phyloP scores from a whole-genome alignment of 768 basidiomycete genomes.

The Mycena epipterygia region DNA sequence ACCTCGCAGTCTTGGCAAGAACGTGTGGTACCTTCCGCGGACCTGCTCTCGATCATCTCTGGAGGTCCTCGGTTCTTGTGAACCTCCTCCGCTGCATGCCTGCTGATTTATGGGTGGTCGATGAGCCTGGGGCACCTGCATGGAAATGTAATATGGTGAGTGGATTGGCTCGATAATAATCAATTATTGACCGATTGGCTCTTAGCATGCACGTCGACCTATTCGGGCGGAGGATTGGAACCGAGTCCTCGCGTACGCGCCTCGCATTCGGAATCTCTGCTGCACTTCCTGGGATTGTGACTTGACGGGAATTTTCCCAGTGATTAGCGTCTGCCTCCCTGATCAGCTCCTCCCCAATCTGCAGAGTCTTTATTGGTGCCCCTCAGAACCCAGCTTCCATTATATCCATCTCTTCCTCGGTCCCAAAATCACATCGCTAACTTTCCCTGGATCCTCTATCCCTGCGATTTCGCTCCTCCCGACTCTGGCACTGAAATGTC shows the following conservation, averaged over 20 bases:
- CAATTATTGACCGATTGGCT: background rate
- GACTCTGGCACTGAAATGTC: slow-evolving; percentile 19
- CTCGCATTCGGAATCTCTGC: slow-evolving; percentile 2
- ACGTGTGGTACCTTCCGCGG: background rate
- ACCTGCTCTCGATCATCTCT: slow-evolving; percentile 13
- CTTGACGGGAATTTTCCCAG: slow-evolving; percentile 7
- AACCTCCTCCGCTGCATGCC: slow-evolving; percentile 22
- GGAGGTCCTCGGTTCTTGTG: slow-evolving; percentile 3
- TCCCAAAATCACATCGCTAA: slow-evolving; percentile 5
- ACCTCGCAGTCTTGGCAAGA: slow-evolving; percentile 20
- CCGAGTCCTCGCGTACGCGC: background rate
- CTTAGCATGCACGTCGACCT: slow-evolving; percentile 9
- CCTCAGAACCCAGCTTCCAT: background rate
- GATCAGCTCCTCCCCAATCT: slow-evolving; percentile 19
- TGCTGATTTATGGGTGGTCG: slow-evolving; percentile 14
- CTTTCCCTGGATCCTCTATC: slow-evolving; percentile 9
- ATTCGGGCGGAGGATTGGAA: slow-evolving; percentile 12
- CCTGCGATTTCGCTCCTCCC: slow-evolving; percentile 1
- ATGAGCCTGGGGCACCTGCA: background rate
- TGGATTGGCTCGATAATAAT: slow-evolving; percentile 14
- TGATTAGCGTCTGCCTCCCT: slow-evolving; percentile 13
- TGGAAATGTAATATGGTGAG: slow-evolving; percentile 20
- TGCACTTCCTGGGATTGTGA: background rate
- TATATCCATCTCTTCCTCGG: slow-evolving; percentile 19
- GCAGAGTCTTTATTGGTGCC: slow-evolving; percentile 11